Evolutionary conservation across 495 filamentous ascomycete genomes (phyloP).

Genomic region (Penicillium ochrochloron): DNA sequence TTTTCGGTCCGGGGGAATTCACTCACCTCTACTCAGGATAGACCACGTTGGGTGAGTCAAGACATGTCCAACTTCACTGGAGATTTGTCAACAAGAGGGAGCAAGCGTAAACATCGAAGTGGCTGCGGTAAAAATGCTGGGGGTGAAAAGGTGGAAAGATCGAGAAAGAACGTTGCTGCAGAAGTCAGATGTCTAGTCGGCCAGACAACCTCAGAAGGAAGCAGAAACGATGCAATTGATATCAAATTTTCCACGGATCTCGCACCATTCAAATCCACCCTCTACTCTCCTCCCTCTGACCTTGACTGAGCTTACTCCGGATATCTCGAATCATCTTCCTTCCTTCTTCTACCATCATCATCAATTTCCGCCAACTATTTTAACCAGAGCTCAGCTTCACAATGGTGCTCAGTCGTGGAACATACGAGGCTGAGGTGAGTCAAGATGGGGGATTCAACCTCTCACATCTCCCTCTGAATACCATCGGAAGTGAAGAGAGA

Average conservation of each 20-base stretch:
- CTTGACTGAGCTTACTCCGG: not conserved
- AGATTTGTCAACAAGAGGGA: too few relatives aligned
- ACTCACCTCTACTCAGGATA: not conserved
- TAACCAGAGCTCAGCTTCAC: not conserved
- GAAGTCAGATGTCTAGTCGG: too few relatives aligned
- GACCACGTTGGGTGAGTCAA: too few relatives aligned
- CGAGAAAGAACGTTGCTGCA: not conserved
- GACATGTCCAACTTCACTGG: too few relatives aligned
- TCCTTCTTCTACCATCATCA: not conserved
- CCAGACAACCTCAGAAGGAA: not conserved
- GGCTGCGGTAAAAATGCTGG: too few relatives aligned
- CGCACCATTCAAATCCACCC: too few relatives aligned
- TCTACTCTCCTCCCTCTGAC: not conserved
- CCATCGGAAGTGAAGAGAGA: not conserved
- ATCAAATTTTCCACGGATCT: not conserved
- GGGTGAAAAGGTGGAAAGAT: not conserved
- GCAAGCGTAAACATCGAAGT: too few relatives aligned
- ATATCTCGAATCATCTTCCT: not conserved
- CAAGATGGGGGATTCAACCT: not conserved
- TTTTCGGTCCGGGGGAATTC: not conserved
- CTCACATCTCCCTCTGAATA: not conserved
- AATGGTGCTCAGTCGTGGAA: not conserved
- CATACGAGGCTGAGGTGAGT: not conserved
- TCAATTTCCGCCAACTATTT: not conserved
- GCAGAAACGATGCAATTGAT: not conserved